Evolutionary conservation across 441 rosid species (phyloP).

Genomic region (Eutrema salsugineum): DNA sequence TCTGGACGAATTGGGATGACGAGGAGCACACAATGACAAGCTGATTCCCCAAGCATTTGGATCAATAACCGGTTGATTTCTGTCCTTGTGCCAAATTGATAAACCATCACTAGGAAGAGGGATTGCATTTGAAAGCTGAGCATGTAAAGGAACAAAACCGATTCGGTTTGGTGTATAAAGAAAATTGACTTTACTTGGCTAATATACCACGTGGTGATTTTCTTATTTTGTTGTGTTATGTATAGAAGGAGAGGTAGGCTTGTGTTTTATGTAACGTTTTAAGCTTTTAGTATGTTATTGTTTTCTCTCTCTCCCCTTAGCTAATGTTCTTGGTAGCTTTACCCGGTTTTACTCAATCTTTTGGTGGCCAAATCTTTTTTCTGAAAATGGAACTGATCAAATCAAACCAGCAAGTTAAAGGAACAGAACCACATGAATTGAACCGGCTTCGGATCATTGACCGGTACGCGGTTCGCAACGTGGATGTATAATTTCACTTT

Average conservation of each 20-base stretch:
- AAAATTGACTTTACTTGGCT: not conserved
- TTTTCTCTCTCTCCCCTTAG: not conserved
- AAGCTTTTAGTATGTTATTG: conserved; percentile 7
- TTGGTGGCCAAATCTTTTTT: not conserved
- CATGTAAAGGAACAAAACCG: not conserved
- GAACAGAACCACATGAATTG: not conserved
- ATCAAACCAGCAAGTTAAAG: not conserved
- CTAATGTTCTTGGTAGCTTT: not conserved
- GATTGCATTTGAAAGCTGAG: not conserved
- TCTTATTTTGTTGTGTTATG: conserved; percentile 2
- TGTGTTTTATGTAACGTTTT: conserved; percentile 1
- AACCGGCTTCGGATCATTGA: not conserved
- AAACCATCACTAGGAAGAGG: not conserved
- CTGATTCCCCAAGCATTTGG: not conserved
- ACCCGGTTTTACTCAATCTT: not conserved
- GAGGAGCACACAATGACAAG: conserved; percentile 75
- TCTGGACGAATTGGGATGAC: conserved; percentile 66
- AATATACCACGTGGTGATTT: not conserved
- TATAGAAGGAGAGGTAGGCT: conserved; percentile 15
- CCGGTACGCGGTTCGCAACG: conserved; percentile 16
- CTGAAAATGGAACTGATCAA: not conserved
- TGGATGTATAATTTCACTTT: conserved; percentile 8
- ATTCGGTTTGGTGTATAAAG: conserved; percentile 2
- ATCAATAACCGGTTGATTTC: conserved; percentile 6
- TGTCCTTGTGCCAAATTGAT: conserved; percentile 8